Conservation (phyloP, 2,329 filamentous ascomycete species). For the Didymellaceae sp. region DNA sequence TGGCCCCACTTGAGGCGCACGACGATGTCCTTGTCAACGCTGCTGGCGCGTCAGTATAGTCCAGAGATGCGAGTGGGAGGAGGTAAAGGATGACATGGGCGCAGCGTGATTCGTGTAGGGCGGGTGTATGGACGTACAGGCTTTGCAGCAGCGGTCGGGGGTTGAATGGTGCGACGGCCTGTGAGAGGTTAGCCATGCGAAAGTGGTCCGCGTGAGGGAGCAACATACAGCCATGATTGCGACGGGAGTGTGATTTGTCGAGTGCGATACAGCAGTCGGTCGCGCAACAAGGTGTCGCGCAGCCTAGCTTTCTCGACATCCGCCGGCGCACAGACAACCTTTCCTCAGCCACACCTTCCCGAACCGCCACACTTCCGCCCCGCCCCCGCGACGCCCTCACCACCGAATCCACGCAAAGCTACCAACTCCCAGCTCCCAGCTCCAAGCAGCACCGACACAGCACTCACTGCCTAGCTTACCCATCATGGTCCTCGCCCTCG, state of each 20-base stretch:
- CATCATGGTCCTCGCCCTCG: conserved; percentile 49
- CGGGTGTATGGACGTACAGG: conserved; percentile 64
- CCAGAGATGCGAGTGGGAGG: background rate
- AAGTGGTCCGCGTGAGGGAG: too few species aligned
- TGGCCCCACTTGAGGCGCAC: conserved; percentile 98
- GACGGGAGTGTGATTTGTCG: conserved; percentile 9
- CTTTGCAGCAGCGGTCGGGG: conserved; percentile 95
- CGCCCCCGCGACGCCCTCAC: conserved; percentile 11
- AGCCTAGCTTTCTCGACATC: conserved; percentile 20
- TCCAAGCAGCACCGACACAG: background rate
- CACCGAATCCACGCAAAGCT: too few species aligned
- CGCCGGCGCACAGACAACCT: too few species aligned
- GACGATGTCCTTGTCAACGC: conserved; percentile 87
- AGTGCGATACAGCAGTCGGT: background rate
- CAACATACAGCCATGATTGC: conserved; percentile 49
- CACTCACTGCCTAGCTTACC: too few species aligned
- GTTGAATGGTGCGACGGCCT: conserved; percentile 81
- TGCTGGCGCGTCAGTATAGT: conserved; percentile 45
- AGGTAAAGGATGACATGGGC: background rate
- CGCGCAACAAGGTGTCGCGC: conserved; percentile 12
- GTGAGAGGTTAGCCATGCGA: conserved; percentile 22
- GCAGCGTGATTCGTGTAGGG: background rate
- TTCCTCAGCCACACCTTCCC: too few species aligned
- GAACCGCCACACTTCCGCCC: background rate
- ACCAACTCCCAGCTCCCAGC: background rate